Conservation (phyloP, 2,329 filamentous ascomycete species). For the Clonostachys byssicola region DNA sequence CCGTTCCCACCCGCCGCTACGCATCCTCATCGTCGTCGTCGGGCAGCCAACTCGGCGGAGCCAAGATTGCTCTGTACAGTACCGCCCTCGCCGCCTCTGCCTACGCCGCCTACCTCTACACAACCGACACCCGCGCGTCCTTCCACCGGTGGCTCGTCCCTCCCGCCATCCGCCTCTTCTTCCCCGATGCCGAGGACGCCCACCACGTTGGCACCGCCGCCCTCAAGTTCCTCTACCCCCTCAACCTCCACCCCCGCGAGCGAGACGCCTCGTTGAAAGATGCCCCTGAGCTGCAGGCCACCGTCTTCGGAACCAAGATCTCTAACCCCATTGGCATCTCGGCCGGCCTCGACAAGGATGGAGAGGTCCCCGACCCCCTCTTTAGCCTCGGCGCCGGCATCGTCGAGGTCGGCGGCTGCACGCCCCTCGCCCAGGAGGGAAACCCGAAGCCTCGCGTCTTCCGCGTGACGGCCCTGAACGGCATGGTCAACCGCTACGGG, state of each 20-base stretch:
- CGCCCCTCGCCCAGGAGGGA: conserved; percentile 79
- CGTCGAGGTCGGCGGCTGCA: conserved; percentile 90
- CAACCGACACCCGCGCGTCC: conserved; percentile 71
- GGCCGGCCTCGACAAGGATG: conserved; percentile 94
- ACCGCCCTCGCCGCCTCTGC: conserved; percentile 33
- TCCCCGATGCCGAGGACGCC: conserved; percentile 83
- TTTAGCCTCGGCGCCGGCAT: conserved; percentile 82
- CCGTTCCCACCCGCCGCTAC: conserved; percentile 13
- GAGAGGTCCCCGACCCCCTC: conserved; percentile 78
- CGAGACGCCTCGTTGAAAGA: conserved; percentile 43
- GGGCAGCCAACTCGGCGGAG: conserved; percentile 2
- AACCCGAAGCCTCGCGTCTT: conserved; percentile 89
- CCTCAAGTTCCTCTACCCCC: conserved; percentile 67
- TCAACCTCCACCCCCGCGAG: conserved; percentile 79
- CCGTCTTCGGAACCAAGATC: conserved; percentile 73
- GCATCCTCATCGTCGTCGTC: conserved; percentile 22
- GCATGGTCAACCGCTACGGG: conserved; percentile 92
- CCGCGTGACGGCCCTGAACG: conserved; percentile 76
- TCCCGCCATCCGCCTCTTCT: conserved; percentile 59
- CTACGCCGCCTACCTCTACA: conserved; percentile 58
- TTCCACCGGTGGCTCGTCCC: conserved; percentile 66
- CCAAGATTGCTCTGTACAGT: conserved; percentile 17
- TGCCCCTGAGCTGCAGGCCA: conserved; percentile 22
- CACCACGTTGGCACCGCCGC: conserved; percentile 73
- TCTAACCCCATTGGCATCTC: conserved; percentile 90